phyloP scores from a whole-genome alignment of 2,329 filamentous ascomycete genomes.

The Immersiporthe knoxdaviesiana region DNA sequence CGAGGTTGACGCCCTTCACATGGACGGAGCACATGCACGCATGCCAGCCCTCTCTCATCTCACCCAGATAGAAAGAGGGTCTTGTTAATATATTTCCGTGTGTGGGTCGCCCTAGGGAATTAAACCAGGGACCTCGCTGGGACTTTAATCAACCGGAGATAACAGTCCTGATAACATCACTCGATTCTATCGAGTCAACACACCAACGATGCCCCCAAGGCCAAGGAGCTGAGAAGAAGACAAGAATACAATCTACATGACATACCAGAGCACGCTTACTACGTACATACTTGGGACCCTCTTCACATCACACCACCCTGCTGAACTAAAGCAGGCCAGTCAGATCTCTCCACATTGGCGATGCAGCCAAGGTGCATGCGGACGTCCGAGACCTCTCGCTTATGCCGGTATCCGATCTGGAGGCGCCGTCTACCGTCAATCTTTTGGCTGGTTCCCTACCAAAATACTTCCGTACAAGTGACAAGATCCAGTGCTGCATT shows the following conservation, averaged over 20 bases:
- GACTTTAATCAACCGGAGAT: background rate
- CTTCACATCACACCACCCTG: background rate
- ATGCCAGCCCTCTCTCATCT: background rate
- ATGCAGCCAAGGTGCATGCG: background rate
- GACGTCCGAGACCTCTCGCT: constrained; percentile 6
- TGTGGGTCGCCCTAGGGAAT: background rate
- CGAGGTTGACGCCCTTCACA: background rate
- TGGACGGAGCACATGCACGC: no score
- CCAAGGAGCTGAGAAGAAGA: background rate
- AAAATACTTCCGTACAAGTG: constrained; percentile 1
- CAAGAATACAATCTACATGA: no score
- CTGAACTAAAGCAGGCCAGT: background rate
- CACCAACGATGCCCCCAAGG: background rate
- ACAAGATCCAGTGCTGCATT: background rate
- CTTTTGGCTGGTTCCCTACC: background rate
- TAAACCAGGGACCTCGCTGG: background rate
- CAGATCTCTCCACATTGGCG: background rate
- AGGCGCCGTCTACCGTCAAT: background rate
- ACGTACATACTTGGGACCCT: no score
- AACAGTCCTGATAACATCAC: constrained; percentile 16
- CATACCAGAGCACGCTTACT: no score
- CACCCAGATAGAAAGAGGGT: background rate
- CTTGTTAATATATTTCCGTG: background rate
- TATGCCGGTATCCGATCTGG: constrained; percentile 8
- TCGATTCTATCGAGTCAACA: constrained; percentile 23